A percentile compares a stretch with the other conserved stretches of the same genome.
phyloP scores from a whole-genome alignment of 192 early-diverging fungal species.

The Phycomyces blakesleeanus region DNA sequence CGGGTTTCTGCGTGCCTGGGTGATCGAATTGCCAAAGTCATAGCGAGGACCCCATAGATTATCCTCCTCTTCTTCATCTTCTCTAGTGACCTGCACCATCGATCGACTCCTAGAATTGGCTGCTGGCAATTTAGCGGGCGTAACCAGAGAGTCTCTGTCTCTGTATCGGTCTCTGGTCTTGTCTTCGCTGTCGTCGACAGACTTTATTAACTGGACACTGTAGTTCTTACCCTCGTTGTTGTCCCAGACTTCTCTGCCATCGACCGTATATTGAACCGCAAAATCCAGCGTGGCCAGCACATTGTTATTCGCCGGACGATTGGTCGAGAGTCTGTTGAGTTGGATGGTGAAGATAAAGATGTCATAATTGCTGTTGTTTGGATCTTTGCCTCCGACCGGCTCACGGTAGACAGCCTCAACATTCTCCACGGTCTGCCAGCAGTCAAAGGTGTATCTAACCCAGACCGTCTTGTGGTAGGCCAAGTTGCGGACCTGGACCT shows the following conservation, averaged over 20 bases:
- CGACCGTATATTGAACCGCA: constrained; percentile 66
- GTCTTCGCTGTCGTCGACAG: too few relatives aligned
- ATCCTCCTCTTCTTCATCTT: too few relatives aligned
- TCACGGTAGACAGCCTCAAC: constrained; percentile 56
- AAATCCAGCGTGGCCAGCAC: constrained; percentile 49
- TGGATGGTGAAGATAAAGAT: constrained; percentile 57
- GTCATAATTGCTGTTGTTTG: constrained; percentile 49
- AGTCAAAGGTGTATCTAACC: constrained; percentile 76
- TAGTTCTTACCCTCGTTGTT: constrained; percentile 87
- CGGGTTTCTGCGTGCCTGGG: constrained; percentile 1
- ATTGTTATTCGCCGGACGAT: too few relatives aligned
- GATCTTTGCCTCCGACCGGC: constrained; percentile 40
- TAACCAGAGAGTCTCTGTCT: not conserved
- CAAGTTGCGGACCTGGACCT: constrained; percentile 77
- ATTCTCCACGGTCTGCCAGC: constrained; percentile 72
- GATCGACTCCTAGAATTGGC: not conserved
- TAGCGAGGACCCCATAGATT: constrained; percentile 19
- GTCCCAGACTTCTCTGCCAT: constrained; percentile 80
- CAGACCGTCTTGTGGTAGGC: constrained; percentile 78
- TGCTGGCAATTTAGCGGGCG: not conserved
- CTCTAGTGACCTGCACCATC: not conserved
- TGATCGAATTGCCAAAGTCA: constrained; percentile 19
- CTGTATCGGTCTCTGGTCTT: too few relatives aligned
- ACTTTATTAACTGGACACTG: constrained; percentile 42
- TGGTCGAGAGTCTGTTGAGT: constrained; percentile 21